Evolutionary conservation across 2,329 filamentous ascomycete genomes (phyloP).

Genomic region (Clarireedia sp.): DNA sequence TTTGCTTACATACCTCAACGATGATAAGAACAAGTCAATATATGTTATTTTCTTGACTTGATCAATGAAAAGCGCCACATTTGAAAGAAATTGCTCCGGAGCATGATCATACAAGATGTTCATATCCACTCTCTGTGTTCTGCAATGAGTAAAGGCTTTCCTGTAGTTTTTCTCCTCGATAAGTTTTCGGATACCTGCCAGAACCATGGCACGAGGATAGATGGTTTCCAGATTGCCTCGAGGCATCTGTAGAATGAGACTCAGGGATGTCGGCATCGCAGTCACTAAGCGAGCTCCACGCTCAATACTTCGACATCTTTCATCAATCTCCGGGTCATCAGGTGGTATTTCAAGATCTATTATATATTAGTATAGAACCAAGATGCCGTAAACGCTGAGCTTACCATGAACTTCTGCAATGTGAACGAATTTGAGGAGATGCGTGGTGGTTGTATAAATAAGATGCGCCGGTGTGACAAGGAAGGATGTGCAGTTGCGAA

Average conservation of each 20-base stretch:
- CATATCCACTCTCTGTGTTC: slow-evolving; percentile 92
- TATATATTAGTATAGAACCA: slow-evolving; percentile 1
- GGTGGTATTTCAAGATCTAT: slow-evolving; percentile 71
- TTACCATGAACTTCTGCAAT: slow-evolving; percentile 57
- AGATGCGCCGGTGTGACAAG: slow-evolving; percentile 73
- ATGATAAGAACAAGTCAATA: slow-evolving; percentile 86
- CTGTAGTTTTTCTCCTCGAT: slow-evolving; percentile 77
- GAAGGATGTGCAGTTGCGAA: slow-evolving; percentile 90
- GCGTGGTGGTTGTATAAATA: slow-evolving; percentile 85
- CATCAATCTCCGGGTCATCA: slow-evolving; percentile 86
- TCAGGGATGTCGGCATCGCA: slow-evolving; percentile 81
- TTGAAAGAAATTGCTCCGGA: slow-evolving; percentile 75
- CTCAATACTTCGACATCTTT: slow-evolving; percentile 86
- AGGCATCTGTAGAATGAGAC: slow-evolving; percentile 86
- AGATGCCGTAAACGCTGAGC: slow-evolving; percentile 9
- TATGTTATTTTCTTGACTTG: slow-evolving; percentile 76
- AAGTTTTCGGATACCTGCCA: slow-evolving; percentile 77
- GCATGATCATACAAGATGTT: slow-evolving; percentile 93
- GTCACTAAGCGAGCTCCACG: slow-evolving; percentile 80
- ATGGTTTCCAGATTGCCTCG: slow-evolving; percentile 93
- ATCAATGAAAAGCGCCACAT: slow-evolving; percentile 68
- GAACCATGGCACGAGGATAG: slow-evolving; percentile 82
- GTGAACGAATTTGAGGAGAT: slow-evolving; percentile 91
- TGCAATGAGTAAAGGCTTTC: slow-evolving; percentile 77
- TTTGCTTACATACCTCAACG: slow-evolving; percentile 55